Evolutionary conservation across 2,329 filamentous ascomycete genomes (phyloP).

Genomic region (Gremmenia infestans): DNA sequence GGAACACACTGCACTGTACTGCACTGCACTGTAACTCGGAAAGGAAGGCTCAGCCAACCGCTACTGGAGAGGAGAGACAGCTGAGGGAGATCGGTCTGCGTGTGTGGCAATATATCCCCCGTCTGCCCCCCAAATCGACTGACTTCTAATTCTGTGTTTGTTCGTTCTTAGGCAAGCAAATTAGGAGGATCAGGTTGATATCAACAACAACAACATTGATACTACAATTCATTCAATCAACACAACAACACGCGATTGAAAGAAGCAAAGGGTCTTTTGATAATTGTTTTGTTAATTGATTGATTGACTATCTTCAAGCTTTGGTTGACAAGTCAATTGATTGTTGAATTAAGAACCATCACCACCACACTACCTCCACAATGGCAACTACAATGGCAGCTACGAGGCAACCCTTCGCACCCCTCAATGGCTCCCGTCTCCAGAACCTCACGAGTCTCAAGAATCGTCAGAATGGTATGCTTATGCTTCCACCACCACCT

Average conservation of each 20-base stretch:
- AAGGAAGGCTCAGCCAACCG: too few relatives aligned
- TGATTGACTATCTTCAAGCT: too few relatives aligned
- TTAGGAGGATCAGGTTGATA: neutral
- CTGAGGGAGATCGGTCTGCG: neutral
- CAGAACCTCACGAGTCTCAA: constrained; percentile 70
- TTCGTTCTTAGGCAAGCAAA: neutral
- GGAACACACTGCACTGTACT: too few relatives aligned
- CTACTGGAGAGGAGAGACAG: too few relatives aligned
- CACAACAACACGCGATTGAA: neutral
- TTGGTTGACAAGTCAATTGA: too few relatives aligned
- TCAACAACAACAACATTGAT: neutral
- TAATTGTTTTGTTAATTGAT: too few relatives aligned
- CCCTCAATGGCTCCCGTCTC: constrained; percentile 63
- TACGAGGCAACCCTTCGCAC: constrained; percentile 66
- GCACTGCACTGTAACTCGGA: too few relatives aligned
- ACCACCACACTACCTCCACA: neutral
- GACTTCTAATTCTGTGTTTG: neutral
- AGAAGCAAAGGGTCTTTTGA: too few relatives aligned
- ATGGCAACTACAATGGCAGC: constrained; percentile 29
- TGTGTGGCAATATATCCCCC: neutral
- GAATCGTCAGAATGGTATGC: constrained; percentile 68
- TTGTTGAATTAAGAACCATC: too few relatives aligned
- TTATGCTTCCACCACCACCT: constrained; percentile 1
- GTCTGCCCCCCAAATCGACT: neutral
- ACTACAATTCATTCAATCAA: neutral